Base-by-base conservation (phyloP, 2,329 filamentous ascomycete genomes). In the Escovopsis sp. region DNA sequence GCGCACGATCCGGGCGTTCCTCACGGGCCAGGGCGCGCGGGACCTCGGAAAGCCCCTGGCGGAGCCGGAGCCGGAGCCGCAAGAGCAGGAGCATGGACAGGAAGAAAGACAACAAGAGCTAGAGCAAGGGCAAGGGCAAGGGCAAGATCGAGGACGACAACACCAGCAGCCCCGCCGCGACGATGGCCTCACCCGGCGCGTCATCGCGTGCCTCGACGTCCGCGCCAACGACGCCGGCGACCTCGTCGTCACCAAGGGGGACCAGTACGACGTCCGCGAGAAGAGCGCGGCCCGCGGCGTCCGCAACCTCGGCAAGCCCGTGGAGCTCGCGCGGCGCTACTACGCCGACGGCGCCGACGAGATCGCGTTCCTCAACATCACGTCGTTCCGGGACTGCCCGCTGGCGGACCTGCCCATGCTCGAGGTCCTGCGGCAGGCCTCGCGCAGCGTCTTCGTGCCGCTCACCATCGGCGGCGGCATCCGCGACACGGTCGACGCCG, bases 341-440 rank as follows among this genome's bases (percentile, higher is more conserved):
- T 98, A 96, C 68, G 81, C 93, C 56, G 86, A 94, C 64, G 91
- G 91, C 45, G 88, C 91, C 11, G 91, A 98, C 62, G 91, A 98
- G 64, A 76, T 98, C 43, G 94, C 89, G 1, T 98, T 98, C 62
- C 72, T 98, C 51, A 98, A 98, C 71, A 98, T 98, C 57, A 98
- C 89, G 1, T 91, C 83, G 15, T 98, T 98, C 74, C 81, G 91
- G 47, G 91, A 96, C 66, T 94, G 87, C 50, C 91, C 91, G 7
- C 64, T 96, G 11, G 84, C 81, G 49, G 91, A 98, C 64, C 68
- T 88, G 4, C 91, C 91, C 7, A 98, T 98, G 91, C 77, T 98
- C 40, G 89, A 98, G 64, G 80, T 98, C 42, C 69, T 98, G 38
- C 77, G 87, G 38, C 76, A 77, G 49, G 86, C 89, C 1, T 91